A percentile compares a stretch with the other conserved stretches of the same genome.
These are phyloP conservation scores for Brettanomyces naardenensis DNA, from an alignment of 805 yeast species.

Conservation along the genomic window DNA sequence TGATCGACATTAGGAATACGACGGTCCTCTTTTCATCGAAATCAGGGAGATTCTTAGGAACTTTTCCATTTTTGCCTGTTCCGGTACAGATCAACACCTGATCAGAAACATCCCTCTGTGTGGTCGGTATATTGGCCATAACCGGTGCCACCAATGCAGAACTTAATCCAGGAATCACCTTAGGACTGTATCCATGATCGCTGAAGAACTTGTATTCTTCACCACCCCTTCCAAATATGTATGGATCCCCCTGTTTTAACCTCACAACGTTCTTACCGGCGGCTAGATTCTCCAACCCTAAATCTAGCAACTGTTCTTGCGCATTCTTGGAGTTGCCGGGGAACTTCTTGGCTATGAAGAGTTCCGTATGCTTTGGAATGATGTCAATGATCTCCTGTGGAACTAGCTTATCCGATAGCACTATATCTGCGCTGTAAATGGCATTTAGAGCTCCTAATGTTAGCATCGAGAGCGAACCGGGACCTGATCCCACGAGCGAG, in stretches of 20 bases:
- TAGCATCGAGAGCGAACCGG: constrained; percentile 76
- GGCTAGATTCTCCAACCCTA: constrained; percentile 59
- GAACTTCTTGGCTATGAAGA: constrained; percentile 85
- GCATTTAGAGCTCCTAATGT: constrained; percentile 81
- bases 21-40: constrained; percentile 70
- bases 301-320: constrained; percentile 70
- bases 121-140: constrained; percentile 76
- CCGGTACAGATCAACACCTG: constrained; percentile 93
- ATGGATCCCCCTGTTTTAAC: constrained; percentile 94
- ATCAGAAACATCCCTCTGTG: constrained; percentile 87
- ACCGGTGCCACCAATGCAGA: constrained; percentile 88
- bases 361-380: constrained; percentile 67
- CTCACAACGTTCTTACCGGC: constrained; percentile 77
- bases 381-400: constrained; percentile 80
- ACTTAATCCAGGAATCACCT: constrained; percentile 80
- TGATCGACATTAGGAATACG: constrained; percentile 84
- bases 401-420: constrained; percentile 86
- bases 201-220: constrained; percentile 75
- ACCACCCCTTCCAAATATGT: constrained; percentile 93
- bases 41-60: constrained; percentile 65
- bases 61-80: constrained; percentile 79
- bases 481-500: constrained; percentile 90
- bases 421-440: constrained; percentile 73
- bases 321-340: constrained; percentile 97
- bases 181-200: constrained; percentile 59